Conservation (phyloP, 2,329 filamentous ascomycete genomes). For the Aureobasidium lini region DNA sequence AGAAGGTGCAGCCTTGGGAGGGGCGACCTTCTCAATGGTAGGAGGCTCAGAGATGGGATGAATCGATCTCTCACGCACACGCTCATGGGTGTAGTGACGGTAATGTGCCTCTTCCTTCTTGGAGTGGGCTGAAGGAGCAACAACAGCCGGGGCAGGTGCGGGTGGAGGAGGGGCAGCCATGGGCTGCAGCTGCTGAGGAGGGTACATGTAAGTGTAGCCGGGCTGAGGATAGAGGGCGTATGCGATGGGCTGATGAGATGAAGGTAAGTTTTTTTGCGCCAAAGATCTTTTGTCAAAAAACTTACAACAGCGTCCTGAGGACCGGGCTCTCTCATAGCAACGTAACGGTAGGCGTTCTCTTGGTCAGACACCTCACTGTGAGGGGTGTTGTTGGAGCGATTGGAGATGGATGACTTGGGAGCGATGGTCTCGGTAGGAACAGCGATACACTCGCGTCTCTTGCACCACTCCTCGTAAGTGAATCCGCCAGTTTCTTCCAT, state of each 20-base stretch:
- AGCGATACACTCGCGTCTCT: neutral
- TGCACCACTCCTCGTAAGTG: conserved; percentile 13
- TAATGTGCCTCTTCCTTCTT: neutral
- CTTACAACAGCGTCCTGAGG: conserved; percentile 9
- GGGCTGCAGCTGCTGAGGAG: neutral
- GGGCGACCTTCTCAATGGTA: neutral
- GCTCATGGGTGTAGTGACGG: neutral
- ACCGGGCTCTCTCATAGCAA: conserved; percentile 14
- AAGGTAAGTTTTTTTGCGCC: neutral
- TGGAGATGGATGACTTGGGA: conserved; percentile 6
- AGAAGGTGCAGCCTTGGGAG: neutral
- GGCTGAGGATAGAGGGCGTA: conserved; percentile 8
- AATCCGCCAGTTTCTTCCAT: conserved; percentile 11
- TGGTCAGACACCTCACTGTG: neutral
- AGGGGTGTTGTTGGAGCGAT: neutral
- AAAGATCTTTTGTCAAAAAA: neutral
- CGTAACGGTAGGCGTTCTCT: conserved; percentile 13
- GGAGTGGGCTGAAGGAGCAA: neutral
- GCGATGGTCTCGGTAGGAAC: conserved; percentile 5
- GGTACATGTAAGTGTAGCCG: conserved; percentile 7
- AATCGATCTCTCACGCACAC: neutral
- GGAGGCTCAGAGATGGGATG: neutral
- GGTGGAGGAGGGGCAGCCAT: neutral
- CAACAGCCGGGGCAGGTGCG: neutral
- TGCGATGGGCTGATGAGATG: conserved; percentile 5